Base-by-base conservation (phyloP, 176 grass and related monocot species). In the Thalia dealbata region DNA sequence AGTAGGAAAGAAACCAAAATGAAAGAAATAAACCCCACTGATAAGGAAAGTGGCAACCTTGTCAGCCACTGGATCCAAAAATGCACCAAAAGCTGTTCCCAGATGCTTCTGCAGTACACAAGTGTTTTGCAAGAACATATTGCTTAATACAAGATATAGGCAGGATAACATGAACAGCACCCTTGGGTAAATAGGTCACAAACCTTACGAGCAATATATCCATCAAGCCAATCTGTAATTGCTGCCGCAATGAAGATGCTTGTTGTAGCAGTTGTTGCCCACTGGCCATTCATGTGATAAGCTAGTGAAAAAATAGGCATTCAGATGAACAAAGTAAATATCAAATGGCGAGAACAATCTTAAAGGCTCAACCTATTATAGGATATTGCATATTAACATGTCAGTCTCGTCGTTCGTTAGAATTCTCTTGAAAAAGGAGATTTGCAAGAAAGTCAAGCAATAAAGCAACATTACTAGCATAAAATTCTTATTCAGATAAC, bases 1-100 rank as follows among this genome's bases (percentile, higher is more conserved):
- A 14, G 38, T 12, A 68, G 65, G 3, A 11, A 68, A 68, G 30
- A 66, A 68, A 22, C 18, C 45, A 48, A 64, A 64, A 48, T 7
- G n/a, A 42, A 70, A 70, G 23, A 7, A 6, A 70, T 28, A 32
- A 72, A 27, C 3, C 15, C 50, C 27, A 7, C 16, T 22, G 7
- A 51, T 25, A 50, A 48, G 41, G 55, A 6, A 75, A 27, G 38
- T 10, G 41, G 24, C 62, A 25, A 99, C 95, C 95, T 99, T 99
- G 80, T 99, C 95, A 46, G 95, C 95, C 35, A 99, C 95, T 73
- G 95, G 95, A 86, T 99, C 95, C 59, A 99, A 87, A 95, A 99
- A 99, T 83, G 95, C 95, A 79, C 95, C 95, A 79, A 99, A 99
- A 71, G 90, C 83, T 64, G 95, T 93, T 64, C 95, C 90, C 75